phyloP scores from a whole-genome alignment of 139 green algal species.

The Volvox africanus region DNA sequence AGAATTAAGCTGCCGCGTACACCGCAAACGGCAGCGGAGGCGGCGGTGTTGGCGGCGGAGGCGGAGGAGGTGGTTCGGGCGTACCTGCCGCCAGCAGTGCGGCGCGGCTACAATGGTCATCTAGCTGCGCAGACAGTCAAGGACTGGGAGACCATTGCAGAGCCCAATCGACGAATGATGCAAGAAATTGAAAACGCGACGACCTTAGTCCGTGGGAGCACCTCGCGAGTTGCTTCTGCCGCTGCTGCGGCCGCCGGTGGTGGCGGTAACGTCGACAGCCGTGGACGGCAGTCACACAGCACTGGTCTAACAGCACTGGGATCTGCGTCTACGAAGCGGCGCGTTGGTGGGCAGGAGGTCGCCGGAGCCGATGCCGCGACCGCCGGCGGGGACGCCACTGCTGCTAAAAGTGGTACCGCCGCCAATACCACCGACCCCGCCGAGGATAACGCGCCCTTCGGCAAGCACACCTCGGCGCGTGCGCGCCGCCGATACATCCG shows the following conservation, averaged over 20 bases:
- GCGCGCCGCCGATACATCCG: conserved; percentile 12
- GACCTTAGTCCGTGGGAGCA: neutral
- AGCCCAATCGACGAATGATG: conserved; percentile 46
- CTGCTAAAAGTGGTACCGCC: neutral
- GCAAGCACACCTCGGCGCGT: neutral
- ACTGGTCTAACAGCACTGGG: too few relatives aligned
- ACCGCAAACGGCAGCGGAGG: conserved; percentile 22
- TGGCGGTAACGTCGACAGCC: neutral
- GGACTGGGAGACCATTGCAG: conserved; percentile 36
- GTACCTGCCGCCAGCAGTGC: conserved; percentile 32
- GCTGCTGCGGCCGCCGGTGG: neutral
- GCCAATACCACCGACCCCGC: too few relatives aligned
- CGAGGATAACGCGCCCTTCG: neutral
- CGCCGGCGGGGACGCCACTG: neutral
- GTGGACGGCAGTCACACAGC: too few relatives aligned
- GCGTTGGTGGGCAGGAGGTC: neutral
- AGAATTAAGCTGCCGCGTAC: neutral
- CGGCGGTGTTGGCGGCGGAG: neutral
- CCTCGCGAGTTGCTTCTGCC: neutral
- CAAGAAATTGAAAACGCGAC: conserved; percentile 40
- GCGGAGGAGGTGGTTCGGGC: neutral
- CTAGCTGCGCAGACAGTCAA: conserved; percentile 11
- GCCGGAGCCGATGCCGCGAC: neutral
- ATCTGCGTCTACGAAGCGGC: neutral
- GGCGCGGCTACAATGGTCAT: conserved; percentile 17